Evolutionary conservation across 108 stramenopile species (phyloP), one percentile per base, ranked within the genome.

Genomic region (Schizochytrium sp.): DNA sequence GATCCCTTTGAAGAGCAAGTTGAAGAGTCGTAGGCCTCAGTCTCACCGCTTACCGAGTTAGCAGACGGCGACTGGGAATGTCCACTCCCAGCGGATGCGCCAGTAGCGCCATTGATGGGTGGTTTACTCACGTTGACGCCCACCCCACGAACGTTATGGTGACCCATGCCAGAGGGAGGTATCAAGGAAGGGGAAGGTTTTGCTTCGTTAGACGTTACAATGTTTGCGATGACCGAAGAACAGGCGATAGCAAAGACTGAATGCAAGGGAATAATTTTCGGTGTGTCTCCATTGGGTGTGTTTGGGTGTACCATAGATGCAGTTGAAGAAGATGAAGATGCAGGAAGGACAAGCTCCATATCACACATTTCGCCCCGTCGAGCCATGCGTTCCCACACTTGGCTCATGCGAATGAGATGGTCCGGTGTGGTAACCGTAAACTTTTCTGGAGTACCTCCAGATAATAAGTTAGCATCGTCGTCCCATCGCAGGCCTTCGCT

Each of bases 21-120:
- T 0, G 76, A 83, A n/a, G 76, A 83, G 38, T 83, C 76, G 53
- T 83, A 83, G 12, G 76, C 47, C 50, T 83, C 76, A 40, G 76
- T 83, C 17, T 83, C 76, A 38, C 76, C 76, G 28, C 76, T 55
- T 12, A 83, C 15, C 76, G 76, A 83, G 76, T 83, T 49, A 8
- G 19, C 59, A 17, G 59, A 60, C n/a, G 59, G 59, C 59, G 76
- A 83, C 0, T 38, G 64, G 0, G 64, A 69, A 44, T 69, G 64
- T n/a, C 19, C 59, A n/a, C 28, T 17, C 64, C 42, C 64, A 44
- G 44, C 8, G 64, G 64, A 69, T 38, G 64, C 64, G 64, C 42
- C 59, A 2, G 19, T 60, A n/a, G 19, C 59, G 59, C 28, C 28
- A 17, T 60, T 60, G 1, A n/a, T 60, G 59, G 19, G 17, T 60